These are phyloP conservation scores for Tephrocybe sp. DNA, from an alignment of 768 basidiomycete species.

Conservation along the genomic window DNA sequence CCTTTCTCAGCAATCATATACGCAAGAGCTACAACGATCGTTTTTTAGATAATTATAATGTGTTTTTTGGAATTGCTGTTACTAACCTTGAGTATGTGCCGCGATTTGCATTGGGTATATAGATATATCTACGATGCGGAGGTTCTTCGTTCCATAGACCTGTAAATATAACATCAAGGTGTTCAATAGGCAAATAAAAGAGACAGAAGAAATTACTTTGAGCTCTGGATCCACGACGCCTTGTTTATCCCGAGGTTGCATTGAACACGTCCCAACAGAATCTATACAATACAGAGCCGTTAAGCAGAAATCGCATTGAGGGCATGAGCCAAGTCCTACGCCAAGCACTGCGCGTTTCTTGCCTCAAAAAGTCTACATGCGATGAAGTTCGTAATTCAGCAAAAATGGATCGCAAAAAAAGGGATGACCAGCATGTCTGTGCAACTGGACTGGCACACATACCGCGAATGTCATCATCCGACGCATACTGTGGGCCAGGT, in stretches of 20 bases:
- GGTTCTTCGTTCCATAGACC: constrained; percentile 54
- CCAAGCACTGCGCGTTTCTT: constrained; percentile 2
- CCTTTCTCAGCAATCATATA: constrained; percentile 48
- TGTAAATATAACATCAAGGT: constrained; percentile 9
- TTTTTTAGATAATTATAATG: no score
- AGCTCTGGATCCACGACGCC: constrained; percentile 51
- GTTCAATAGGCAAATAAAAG: not conserved
- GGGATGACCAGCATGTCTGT: no score
- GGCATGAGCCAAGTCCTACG: constrained; percentile 2
- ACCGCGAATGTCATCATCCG: constrained; percentile 25
- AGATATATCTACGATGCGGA: constrained; percentile 52
- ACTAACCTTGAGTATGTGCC: constrained; percentile 36
- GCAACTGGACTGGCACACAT: no score
- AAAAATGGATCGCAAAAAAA: no score
- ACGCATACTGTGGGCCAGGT: constrained; percentile 28
- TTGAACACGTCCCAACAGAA: constrained; percentile 45
- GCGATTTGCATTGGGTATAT: constrained; percentile 47
- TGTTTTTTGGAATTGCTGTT: no score
- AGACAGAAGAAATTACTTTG: constrained; percentile 38
- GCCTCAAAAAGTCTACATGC: not conserved
- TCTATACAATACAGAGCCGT: constrained; percentile 26
- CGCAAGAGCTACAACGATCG: constrained; percentile 23
- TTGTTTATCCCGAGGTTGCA: constrained; percentile 49
- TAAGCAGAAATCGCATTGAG: not conserved
- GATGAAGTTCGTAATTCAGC: not conserved